Evolutionary conservation across 2,329 filamentous ascomycete species (phyloP), one percentile per base, ranked within the genome.

Genomic region (Neopestalotiopsis clavispora): DNA sequence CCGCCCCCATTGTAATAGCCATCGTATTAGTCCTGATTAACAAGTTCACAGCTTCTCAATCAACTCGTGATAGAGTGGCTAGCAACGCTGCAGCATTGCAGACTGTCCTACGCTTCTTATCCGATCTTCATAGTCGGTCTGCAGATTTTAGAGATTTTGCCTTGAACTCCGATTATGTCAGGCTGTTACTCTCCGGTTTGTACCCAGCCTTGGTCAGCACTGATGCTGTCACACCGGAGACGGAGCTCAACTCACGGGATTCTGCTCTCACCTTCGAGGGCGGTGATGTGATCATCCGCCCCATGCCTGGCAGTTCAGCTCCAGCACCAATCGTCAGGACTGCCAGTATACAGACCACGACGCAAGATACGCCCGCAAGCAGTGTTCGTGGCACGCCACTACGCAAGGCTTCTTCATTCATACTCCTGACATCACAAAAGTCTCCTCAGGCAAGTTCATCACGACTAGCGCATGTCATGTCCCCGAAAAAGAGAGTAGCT

Each of bases 131-230:
- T 73, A 82, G 85, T n/a, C 90, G 90, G 52, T 98, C 94, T 3
- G 79, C 85, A 1, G 87, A 88, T 32, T 98, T 98, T 78, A 88
- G 92, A 68, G 94, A 98, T 59, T 98, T 97, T 78, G 89, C 94
- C 0, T 81, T 92, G 12, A 87, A 87, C 0, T 97, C 95, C 0
- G 92, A 93, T 59, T 98, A 97, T 79, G 84, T 95, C 1, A 91
- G 95, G 70, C 85, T 94, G 61, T 83, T 99, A 4, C 85, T 98
- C 0, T 89, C 90, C 45, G 91, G 94, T 13, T 83, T 98, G 2
- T 99, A 96, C 77, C 95, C 96, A 1, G 89, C 96, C 20, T 88
- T 98, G 64, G 94, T 97, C 32, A 95, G 94, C 73, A 91, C 93
- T 13, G 94, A 98, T 79, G 87, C 91, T 28, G 91, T 98, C 52